A percentile compares a stretch with the other conserved stretches of the same genome.
phyloP scores from a whole-genome alignment of 2,329 filamentous ascomycete genomes.

The Fusarium papillatum region DNA sequence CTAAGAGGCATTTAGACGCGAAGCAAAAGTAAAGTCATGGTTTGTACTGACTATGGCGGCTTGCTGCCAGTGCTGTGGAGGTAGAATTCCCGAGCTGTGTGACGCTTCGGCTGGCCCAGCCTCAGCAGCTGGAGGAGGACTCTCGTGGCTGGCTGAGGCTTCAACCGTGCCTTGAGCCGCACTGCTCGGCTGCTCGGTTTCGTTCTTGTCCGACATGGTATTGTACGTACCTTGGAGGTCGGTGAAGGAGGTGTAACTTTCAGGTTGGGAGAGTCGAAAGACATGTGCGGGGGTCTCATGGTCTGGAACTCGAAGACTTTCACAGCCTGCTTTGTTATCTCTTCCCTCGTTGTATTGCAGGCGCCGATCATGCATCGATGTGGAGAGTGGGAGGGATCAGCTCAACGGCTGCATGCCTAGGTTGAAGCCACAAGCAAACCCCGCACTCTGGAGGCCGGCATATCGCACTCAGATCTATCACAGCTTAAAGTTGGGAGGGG shows the following conservation, averaged over 20 bases:
- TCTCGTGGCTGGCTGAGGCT: not conserved
- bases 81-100: not conserved
- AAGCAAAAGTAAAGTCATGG: not conserved
- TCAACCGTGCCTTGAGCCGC: not conserved
- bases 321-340: not conserved
- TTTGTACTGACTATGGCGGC: not conserved
- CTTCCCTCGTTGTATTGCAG: not conserved
- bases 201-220: not conserved
- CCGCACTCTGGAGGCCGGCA: not conserved
- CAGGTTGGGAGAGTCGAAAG: not conserved
- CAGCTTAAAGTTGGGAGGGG: not conserved
- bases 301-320: not conserved
- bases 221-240: not conserved
- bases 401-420: not conserved
- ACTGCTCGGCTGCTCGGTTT: not conserved
- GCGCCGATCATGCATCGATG: not conserved
- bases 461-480: not conserved
- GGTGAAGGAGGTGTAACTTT: not conserved
- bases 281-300: not conserved
- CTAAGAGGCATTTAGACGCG: not conserved
- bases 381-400: not conserved
- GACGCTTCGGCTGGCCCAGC: not conserved
- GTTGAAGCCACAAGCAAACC: not conserved
- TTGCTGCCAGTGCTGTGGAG: slow-evolving; percentile 3
- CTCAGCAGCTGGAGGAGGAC: not conserved